Conservation (phyloP, 768 basidiomycete genomes). For the Pleurotus salmoneostramineus region DNA sequence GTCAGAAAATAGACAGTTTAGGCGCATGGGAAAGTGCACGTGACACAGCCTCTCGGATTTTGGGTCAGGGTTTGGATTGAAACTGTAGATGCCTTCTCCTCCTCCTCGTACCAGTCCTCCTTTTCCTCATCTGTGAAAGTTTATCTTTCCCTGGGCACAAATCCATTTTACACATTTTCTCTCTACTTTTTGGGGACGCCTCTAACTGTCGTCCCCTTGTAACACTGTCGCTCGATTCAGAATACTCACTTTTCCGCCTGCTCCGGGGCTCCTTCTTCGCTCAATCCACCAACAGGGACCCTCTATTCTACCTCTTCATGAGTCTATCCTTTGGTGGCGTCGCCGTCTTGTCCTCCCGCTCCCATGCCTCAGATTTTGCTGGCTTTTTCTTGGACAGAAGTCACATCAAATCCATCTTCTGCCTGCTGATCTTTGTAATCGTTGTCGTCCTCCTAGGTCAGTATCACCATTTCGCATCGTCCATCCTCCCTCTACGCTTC, state of each 20-base stretch:
- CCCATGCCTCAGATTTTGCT: conserved; percentile 47
- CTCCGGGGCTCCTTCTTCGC: conserved; percentile 28
- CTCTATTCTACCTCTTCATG: conserved; percentile 52
- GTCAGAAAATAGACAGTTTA: not conserved
- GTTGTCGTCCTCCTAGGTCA: conserved; percentile 71
- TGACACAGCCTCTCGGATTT: not conserved
- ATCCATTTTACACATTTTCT: conserved; percentile 6
- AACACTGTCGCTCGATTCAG: conserved; percentile 37
- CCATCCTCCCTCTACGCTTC: conserved; percentile 8
- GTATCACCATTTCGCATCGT: conserved; percentile 20
- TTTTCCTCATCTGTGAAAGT: conserved; percentile 5
- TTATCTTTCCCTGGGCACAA: conserved; percentile 3
- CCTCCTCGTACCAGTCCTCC: not conserved
- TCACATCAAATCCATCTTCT: conserved; percentile 70
- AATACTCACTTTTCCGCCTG: conserved; percentile 24
- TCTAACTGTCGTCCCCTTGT: conserved; percentile 22
- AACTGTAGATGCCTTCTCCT: conserved; percentile 6
- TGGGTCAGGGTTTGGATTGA: not conserved
- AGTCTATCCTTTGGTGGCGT: conserved; percentile 61
- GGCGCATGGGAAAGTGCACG: conserved; percentile 4
- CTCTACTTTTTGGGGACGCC: conserved; percentile 17
- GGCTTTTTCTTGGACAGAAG: conserved; percentile 49
- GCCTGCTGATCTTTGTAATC: conserved; percentile 62
- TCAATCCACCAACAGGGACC: conserved; percentile 37
- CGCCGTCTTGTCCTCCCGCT: conserved; percentile 55